phyloP scores from a whole-genome alignment of 2,329 filamentous ascomycete genomes.

The Beauveria australis region DNA sequence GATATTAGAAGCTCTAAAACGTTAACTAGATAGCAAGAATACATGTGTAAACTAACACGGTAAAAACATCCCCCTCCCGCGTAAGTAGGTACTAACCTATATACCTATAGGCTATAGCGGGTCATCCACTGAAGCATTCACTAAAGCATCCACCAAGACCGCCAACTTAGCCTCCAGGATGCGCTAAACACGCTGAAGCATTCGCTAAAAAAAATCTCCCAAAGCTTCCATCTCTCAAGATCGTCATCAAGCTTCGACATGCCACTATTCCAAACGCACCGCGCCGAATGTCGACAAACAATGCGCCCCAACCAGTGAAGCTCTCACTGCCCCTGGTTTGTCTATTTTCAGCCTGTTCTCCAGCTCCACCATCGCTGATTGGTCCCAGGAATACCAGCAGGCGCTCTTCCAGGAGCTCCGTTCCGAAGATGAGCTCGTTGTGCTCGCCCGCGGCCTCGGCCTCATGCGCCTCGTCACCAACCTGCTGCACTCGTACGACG shows the following conservation, averaged over 20 bases:
- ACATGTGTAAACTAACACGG: no score
- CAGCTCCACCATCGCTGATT: constrained; percentile 12
- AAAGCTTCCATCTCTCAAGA: not conserved
- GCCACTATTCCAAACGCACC: constrained; percentile 3
- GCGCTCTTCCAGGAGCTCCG: constrained; percentile 87
- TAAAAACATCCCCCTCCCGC: no score
- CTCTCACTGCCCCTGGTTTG: constrained; percentile 58
- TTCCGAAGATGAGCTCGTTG: constrained; percentile 84
- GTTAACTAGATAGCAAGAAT: no score
- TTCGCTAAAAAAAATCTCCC: not conserved
- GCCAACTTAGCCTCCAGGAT: not conserved
- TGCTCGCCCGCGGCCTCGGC: constrained; percentile 85
- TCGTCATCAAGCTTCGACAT: constrained; percentile 2
- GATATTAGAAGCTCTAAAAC: no score
- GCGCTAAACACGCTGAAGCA: not conserved
- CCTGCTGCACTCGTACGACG: constrained; percentile 92
- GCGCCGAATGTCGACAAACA: constrained; percentile 43
- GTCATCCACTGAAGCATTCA: not conserved
- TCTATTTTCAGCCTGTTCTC: not conserved
- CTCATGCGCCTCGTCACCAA: constrained; percentile 92
- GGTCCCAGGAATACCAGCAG: constrained; percentile 76
- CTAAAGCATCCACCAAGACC: not conserved
- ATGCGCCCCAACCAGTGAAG: constrained; percentile 63
- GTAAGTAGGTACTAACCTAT: no score
- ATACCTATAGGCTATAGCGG: no score